Evolutionary conservation across 305 asterid species (phyloP).

Genomic region (Solanum hybrid): DNA sequence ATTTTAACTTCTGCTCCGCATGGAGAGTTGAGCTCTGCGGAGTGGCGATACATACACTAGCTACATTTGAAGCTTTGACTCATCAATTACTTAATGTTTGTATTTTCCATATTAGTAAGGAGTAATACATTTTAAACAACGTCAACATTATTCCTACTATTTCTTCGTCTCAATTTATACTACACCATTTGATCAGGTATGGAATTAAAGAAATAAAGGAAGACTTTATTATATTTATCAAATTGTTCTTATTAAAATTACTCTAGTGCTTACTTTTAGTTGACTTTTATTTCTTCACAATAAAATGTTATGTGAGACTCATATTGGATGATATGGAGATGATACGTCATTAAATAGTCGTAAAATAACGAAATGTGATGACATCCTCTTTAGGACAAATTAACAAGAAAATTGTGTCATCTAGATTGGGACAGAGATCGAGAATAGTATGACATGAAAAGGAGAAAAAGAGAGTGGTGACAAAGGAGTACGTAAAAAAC

Average conservation of each 20-base stretch:
- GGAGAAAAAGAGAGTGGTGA: neutral
- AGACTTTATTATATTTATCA: too few relatives aligned
- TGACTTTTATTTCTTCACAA: too few relatives aligned
- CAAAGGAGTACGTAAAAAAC: neutral
- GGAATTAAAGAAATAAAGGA: neutral
- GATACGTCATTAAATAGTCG: too few relatives aligned
- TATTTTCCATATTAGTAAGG: neutral
- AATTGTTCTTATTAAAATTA: too few relatives aligned
- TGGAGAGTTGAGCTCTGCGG: neutral
- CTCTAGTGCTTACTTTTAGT: too few relatives aligned
- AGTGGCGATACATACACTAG: neutral
- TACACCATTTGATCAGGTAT: neutral
- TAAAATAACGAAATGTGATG: too few relatives aligned
- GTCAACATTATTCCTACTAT: neutral
- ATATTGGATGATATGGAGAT: too few relatives aligned
- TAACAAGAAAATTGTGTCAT: neutral
- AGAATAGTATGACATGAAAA: neutral
- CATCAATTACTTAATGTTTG: neutral
- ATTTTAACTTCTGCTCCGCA: neutral
- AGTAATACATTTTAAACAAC: too few relatives aligned
- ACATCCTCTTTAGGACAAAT: neutral
- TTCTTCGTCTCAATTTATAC: neutral
- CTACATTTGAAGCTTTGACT: neutral
- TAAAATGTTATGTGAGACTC: neutral
- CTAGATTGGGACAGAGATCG: neutral